A percentile compares a stretch with the other conserved stretches of the same genome.
These are phyloP conservation scores for Fusarium sp. DNA, from an alignment of 2,329 filamentous ascomycete genomes.

Conservation along the genomic window DNA sequence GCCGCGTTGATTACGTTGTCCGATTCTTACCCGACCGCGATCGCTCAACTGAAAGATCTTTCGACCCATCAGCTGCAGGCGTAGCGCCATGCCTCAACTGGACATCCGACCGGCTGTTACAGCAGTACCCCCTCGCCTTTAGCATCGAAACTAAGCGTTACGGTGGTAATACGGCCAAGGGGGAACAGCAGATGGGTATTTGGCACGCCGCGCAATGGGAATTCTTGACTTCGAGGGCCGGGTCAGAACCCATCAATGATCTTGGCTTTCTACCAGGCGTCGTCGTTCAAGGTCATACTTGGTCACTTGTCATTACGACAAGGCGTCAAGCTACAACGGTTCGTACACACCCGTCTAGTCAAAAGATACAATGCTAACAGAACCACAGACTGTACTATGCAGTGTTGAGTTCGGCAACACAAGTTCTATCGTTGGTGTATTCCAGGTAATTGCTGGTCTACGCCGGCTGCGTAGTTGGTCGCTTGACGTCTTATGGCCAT, in stretches of 20 bases:
- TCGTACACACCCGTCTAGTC: not conserved
- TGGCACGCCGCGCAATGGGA: slow-evolving; percentile 19
- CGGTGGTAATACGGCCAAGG: slow-evolving; percentile 12
- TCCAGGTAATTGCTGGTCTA: slow-evolving; percentile 18
- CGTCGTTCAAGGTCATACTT: slow-evolving; percentile 16
- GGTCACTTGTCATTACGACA: slow-evolving; percentile 23
- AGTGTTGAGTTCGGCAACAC: slow-evolving; percentile 12
- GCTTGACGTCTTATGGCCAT: slow-evolving; percentile 13
- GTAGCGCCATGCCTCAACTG: slow-evolving; percentile 13
- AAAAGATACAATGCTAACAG: not conserved
- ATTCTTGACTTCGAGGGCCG: not conserved
- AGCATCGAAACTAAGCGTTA: slow-evolving; percentile 30
- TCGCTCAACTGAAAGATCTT: no score
- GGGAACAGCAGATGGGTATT: slow-evolving; percentile 13
- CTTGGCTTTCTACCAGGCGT: slow-evolving; percentile 1
- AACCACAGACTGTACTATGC: not conserved
- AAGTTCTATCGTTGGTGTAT: slow-evolving; percentile 1
- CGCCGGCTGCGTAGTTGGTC: slow-evolving; percentile 9
- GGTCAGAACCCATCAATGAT: not conserved
- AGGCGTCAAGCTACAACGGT: slow-evolving; percentile 9
- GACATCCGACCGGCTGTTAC: slow-evolving; percentile 1
- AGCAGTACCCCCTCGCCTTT: slow-evolving; percentile 18
- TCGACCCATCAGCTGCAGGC: no score
- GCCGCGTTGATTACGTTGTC: not conserved
- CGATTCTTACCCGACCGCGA: not conserved